A percentile compares a stretch with the other conserved stretches of the same genome.
Evolutionary conservation across 148 eudicot genomes (phyloP).

Genomic region (Spergularia marina): DNA sequence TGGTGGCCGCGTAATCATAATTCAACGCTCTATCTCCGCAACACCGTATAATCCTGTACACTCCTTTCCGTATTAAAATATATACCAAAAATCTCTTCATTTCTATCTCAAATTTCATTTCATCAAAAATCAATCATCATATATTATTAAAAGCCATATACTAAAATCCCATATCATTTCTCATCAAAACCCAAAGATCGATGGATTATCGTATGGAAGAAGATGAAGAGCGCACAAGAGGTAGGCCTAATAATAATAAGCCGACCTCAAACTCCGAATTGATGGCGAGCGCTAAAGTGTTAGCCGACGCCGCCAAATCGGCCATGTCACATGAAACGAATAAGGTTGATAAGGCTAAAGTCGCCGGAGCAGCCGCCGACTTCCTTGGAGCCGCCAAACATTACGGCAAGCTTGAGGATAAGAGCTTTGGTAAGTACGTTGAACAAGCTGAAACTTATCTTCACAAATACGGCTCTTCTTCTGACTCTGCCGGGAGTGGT

Average conservation of each 20-base stretch:
- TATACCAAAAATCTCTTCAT: not conserved
- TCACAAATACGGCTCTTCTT: slow-evolving; percentile 29
- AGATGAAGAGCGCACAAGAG: not conserved
- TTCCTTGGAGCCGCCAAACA: slow-evolving; percentile 40
- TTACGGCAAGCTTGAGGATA: slow-evolving; percentile 42
- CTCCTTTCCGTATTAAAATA: no score
- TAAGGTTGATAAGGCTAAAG: slow-evolving; percentile 41
- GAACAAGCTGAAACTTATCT: slow-evolving; percentile 42
- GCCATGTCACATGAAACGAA: slow-evolving; percentile 28
- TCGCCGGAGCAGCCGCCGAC: slow-evolving; percentile 44
- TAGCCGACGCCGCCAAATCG: slow-evolving; percentile 51
- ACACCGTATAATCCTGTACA: not conserved
- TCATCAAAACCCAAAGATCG: not conserved
- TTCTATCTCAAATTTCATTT: no score
- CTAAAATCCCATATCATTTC: not conserved
- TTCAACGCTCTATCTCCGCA: not conserved
- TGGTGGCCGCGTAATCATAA: not conserved
- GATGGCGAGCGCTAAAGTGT: slow-evolving; percentile 44
- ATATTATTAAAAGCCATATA: not conserved
- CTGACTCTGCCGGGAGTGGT: not conserved
- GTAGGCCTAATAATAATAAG: not conserved
- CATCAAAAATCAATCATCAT: not conserved
- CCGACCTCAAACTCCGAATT: slow-evolving; percentile 29
- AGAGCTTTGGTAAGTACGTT: slow-evolving; percentile 37
- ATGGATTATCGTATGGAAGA: slow-evolving; percentile 16